Conservation (phyloP, 1,284 basidiomycete species). For the Salmacisia buchloeana region DNA sequence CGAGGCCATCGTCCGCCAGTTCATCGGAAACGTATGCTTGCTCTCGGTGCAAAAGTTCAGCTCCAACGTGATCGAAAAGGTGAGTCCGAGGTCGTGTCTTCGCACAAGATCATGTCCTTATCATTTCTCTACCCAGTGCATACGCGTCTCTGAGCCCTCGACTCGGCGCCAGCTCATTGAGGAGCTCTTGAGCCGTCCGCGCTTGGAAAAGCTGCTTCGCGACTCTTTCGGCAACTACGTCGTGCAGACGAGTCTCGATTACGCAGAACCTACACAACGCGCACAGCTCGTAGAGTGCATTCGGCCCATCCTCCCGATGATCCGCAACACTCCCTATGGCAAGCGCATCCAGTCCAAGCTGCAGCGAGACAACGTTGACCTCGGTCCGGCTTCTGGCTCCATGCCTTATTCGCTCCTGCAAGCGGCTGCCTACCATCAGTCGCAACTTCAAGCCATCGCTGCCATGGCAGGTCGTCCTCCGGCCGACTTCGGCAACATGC, state of each 20-base stretch:
- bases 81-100: constrained; percentile 22
- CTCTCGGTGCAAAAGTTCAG: constrained; percentile 98
- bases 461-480: constrained; percentile 21
- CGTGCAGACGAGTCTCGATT: constrained; percentile 49
- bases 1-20: constrained; percentile 94
- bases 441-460: constrained; percentile 32
- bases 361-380: constrained; percentile 44
- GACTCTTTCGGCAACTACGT: constrained; percentile 56
- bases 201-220: constrained; percentile 88
- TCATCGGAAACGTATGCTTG: constrained; percentile 93
- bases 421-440: constrained; percentile 31
- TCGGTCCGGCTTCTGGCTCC: constrained; percentile 15
- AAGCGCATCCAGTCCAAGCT: constrained; percentile 51
- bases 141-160: constrained; percentile 90
- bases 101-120: constrained; percentile 6
- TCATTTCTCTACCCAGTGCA: constrained; percentile 58
- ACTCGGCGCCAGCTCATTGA: constrained; percentile 92
- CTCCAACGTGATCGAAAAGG: constrained; percentile 85
- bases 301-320: constrained; percentile 47
- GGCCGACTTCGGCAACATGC: constrained; percentile 7
- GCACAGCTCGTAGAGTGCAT: constrained; percentile 49
- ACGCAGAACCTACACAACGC: constrained; percentile 46
- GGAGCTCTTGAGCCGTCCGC: constrained; percentile 87
- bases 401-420: constrained; percentile 37
- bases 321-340: constrained; percentile 49